Percentiles rank a stretch among this genome's conserved stretches.
Conservation (phyloP, 2,329 filamentous ascomycete species). For the Gaeumannomyces sp. region DNA sequence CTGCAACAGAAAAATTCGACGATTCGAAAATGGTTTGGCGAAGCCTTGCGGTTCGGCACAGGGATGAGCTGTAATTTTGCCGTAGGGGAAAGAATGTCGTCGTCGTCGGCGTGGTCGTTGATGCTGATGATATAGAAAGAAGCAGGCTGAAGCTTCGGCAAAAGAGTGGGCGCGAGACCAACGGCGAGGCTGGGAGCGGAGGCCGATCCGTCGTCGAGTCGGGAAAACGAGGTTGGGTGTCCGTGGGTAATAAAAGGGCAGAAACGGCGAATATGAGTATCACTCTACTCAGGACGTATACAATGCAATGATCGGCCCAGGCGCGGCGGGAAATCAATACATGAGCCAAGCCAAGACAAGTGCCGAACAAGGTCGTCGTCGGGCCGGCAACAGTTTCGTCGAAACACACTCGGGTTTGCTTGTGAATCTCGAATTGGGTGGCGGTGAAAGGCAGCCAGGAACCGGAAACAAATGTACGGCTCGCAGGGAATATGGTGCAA, state of each 20-base stretch:
- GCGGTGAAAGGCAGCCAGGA: neutral
- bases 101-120: neutral
- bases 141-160: no score
- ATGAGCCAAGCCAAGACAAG: neutral
- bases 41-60: neutral
- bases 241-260: neutral
- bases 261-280: neutral
- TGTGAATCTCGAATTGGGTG: neutral
- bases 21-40: neutral
- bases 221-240: neutral
- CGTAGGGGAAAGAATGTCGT: neutral
- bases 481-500: neutral
- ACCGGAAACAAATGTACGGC: neutral
- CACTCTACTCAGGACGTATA: neutral
- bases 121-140: neutral
- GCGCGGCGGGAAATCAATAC: neutral
- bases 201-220: neutral
- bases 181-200: neutral
- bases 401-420: neutral
- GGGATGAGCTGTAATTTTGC: neutral
- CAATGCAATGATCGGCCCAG: neutral
- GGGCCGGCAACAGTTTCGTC: neutral
- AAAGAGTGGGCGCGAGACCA: neutral
- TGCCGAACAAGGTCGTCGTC: neutral
- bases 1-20: neutral